These are phyloP conservation scores for Sarocladium brachiariae DNA, from an alignment of 2,329 filamentous ascomycete species.

Conservation along the genomic window DNA sequence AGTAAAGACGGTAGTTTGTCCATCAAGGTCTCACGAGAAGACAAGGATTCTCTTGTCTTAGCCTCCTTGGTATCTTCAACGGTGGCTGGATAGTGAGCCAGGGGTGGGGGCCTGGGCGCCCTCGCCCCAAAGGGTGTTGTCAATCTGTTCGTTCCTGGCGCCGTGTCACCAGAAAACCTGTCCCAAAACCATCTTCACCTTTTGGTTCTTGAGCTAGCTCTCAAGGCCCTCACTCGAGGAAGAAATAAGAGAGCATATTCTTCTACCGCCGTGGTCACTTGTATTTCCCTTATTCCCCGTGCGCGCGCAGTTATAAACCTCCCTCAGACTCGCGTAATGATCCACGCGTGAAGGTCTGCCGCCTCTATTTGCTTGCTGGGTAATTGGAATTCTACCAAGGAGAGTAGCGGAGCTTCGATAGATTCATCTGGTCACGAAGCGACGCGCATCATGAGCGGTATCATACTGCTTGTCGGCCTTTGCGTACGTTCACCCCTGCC, in stretches of 20 bases:
- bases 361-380: no score
- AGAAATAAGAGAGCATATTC: no score
- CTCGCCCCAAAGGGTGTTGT: no score
- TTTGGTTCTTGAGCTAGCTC: background rate
- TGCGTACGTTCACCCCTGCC: constrained; percentile 28
- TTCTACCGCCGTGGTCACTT: no score
- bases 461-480: constrained; percentile 33
- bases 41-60: no score
- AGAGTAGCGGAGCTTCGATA: constrained; percentile 3
- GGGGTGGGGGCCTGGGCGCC: no score
- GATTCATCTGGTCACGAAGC: constrained; percentile 10
- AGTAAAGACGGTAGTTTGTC: background rate
- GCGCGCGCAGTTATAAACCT: background rate
- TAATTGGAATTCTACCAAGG: no score
- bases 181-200: background rate
- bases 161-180: background rate
- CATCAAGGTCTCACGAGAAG: constrained; percentile 6
- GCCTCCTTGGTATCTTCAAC: background rate
- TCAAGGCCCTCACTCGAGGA: background rate
- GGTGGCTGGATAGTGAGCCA: constrained; percentile 1
- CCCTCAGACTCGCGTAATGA: background rate
- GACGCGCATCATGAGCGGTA: constrained; percentile 29
- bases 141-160: background rate
- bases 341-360: background rate
- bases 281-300: no score